phyloP scores from a whole-genome alignment of 139 green algal genomes.

The Penium margaritaceum region DNA sequence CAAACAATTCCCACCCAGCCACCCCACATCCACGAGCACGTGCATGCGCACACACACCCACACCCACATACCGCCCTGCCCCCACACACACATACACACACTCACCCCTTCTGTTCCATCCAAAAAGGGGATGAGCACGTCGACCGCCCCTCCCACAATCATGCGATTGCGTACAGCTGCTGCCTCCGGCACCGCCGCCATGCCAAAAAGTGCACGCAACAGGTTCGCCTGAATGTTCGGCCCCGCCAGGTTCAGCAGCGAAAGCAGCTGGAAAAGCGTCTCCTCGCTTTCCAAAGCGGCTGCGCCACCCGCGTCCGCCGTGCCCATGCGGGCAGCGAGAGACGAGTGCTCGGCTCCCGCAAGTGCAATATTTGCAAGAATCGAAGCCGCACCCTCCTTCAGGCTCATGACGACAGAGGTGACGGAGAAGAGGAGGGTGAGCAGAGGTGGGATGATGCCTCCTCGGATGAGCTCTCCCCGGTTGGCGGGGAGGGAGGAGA shows the following conservation, averaged over 20 bases:
- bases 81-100: too few species aligned
- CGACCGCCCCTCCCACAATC: slow-evolving; percentile 15
- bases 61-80: too few species aligned
- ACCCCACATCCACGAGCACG: too few species aligned
- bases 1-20: too few species aligned
- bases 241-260: slow-evolving; percentile 22
- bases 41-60: too few species aligned
- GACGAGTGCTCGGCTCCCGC: neutral
- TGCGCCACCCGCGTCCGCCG: neutral
- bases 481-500: slow-evolving; percentile 22
- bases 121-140: slow-evolving; percentile 30
- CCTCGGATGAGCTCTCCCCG: slow-evolving; percentile 13
- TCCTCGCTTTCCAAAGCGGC: slow-evolving; percentile 25
- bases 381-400: slow-evolving; percentile 29
- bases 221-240: slow-evolving; percentile 19
- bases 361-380: slow-evolving; percentile 24
- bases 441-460: slow-evolving; percentile 24
- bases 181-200: slow-evolving; percentile 4
- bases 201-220: slow-evolving; percentile 8
- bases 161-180: slow-evolving; percentile 24
- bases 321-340: neutral
- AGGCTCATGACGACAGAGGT: slow-evolving; percentile 34
- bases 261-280: slow-evolving; percentile 35
- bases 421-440: slow-evolving; percentile 35
- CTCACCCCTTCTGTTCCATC: slow-evolving; percentile 18